phyloP scores from a whole-genome alignment of 257 asterid species.

The Gardenia jasminoides region DNA sequence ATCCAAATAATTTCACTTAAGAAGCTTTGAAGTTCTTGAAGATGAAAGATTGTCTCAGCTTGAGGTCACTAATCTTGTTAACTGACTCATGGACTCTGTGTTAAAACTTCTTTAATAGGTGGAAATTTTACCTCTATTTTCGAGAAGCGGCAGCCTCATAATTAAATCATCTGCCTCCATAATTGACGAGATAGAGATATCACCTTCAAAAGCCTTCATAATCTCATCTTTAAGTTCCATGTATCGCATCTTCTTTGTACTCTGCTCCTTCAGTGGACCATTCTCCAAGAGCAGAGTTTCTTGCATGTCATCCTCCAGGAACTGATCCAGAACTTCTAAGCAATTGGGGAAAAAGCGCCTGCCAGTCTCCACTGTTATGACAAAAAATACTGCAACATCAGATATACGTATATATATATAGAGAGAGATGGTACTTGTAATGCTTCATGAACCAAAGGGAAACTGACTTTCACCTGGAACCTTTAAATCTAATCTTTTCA shows the following conservation, averaged over 20 bases:
- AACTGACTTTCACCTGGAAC: not conserved
- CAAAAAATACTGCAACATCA: not conserved
- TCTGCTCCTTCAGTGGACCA: slow-evolving; percentile 68
- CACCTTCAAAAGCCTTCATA: slow-evolving; percentile 65
- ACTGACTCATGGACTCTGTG: not conserved
- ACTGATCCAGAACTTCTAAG: slow-evolving; percentile 70
- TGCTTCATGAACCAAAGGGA: not conserved
- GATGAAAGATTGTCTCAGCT: not conserved
- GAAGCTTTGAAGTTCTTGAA: not conserved
- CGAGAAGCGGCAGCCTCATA: slow-evolving; percentile 78
- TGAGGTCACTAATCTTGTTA: not conserved
- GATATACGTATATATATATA: not conserved
- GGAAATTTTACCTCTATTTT: slow-evolving; percentile 64
- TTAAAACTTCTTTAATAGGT: not conserved
- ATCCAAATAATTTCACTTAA: not conserved
- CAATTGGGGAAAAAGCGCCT: slow-evolving; percentile 78
- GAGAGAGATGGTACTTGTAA: not conserved
- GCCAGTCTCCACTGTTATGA: slow-evolving; percentile 59
- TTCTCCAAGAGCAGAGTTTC: slow-evolving; percentile 57
- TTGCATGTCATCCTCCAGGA: slow-evolving; percentile 63
- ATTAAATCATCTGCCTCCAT: slow-evolving; percentile 70
- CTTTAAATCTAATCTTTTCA: not conserved
- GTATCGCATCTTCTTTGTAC: slow-evolving; percentile 55
- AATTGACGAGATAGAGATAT: slow-evolving; percentile 43
- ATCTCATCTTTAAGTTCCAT: slow-evolving; percentile 76